A percentile compares a stretch with the other conserved stretches of the same genome.
Evolutionary conservation across 2,329 filamentous ascomycete genomes (phyloP).

Genomic region (Arthrobotrys megalospora): DNA sequence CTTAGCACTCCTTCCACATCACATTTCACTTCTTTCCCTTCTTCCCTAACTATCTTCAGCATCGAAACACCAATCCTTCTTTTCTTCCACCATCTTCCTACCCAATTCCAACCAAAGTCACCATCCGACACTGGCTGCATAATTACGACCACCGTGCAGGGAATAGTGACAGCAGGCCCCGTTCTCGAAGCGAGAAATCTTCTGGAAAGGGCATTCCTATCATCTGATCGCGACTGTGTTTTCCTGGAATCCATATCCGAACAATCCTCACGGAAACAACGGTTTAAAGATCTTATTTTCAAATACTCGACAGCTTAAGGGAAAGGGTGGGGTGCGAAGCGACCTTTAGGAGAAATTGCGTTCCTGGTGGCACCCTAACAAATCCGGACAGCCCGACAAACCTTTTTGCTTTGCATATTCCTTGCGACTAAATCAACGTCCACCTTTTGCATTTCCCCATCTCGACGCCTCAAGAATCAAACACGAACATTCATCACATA

Average conservation of each 20-base stretch:
- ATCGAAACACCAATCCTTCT: slow-evolving; percentile 33
- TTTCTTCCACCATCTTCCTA: slow-evolving; percentile 11
- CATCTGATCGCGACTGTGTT: slow-evolving; percentile 57
- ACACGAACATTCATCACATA: slow-evolving; percentile 48
- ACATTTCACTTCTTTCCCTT: slow-evolving; percentile 29
- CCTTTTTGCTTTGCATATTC: slow-evolving; percentile 60
- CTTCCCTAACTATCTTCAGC: slow-evolving; percentile 37
- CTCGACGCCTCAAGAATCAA: slow-evolving; percentile 47
- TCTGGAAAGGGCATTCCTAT: slow-evolving; percentile 48
- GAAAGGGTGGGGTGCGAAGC: slow-evolving; percentile 61
- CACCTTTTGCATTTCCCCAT: slow-evolving; percentile 55
- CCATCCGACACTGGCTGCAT: slow-evolving; percentile 4
- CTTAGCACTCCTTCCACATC: slow-evolving; percentile 49
- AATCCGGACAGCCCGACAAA: slow-evolving; percentile 62
- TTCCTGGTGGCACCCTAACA: slow-evolving; percentile 62
- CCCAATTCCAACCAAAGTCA: slow-evolving; percentile 4
- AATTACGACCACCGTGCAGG: slow-evolving; percentile 43
- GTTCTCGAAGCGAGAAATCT: slow-evolving; percentile 56
- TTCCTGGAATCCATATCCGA: slow-evolving; percentile 41
- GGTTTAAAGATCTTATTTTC: slow-evolving; percentile 49
- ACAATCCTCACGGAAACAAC: slow-evolving; percentile 30
- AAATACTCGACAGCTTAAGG: slow-evolving; percentile 42
- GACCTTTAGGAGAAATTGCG: slow-evolving; percentile 61
- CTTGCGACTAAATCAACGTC: slow-evolving; percentile 58
- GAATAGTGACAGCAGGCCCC: slow-evolving; percentile 38